Evolutionary conservation across 148 eudicot species (phyloP).

Genomic region (Rheum nobile): DNA sequence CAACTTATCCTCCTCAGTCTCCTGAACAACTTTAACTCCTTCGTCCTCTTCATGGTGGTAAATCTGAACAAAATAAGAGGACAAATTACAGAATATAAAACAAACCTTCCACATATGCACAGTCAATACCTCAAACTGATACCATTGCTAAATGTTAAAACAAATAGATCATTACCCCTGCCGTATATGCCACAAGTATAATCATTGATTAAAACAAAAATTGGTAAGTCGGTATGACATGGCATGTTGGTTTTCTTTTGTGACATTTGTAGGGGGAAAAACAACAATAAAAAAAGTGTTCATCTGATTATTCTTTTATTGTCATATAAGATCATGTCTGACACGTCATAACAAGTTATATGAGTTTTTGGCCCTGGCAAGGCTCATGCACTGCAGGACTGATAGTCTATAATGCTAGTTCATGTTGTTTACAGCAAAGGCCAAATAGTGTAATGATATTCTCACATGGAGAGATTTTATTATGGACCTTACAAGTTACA

Average conservation of each 20-base stretch:
- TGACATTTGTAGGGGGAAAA: neutral
- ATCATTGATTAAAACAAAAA: neutral
- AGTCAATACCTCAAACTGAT: neutral
- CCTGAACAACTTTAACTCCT: constrained; percentile 63
- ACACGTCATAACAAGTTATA: neutral
- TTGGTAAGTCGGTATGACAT: neutral
- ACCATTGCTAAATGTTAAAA: neutral
- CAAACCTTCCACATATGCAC: neutral
- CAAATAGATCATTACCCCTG: neutral
- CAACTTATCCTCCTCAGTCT: constrained; percentile 40
- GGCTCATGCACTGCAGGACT: neutral
- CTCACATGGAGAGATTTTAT: neutral
- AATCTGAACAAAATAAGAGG: constrained; percentile 28
- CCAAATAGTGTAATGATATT: neutral
- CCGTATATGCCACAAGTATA: neutral
- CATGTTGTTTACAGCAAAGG: neutral
- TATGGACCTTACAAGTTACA: neutral
- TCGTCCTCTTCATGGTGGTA: constrained; percentile 65
- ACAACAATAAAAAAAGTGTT: neutral
- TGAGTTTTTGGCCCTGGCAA: neutral
- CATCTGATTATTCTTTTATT: neutral
- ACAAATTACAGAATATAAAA: neutral
- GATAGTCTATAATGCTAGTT: neutral
- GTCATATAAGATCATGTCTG: neutral
- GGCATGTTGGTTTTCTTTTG: neutral